A percentile compares a stretch with the other conserved stretches of the same genome.
Conservation (phyloP, 2,329 filamentous ascomycete genomes). For the Claviceps arundinis region DNA sequence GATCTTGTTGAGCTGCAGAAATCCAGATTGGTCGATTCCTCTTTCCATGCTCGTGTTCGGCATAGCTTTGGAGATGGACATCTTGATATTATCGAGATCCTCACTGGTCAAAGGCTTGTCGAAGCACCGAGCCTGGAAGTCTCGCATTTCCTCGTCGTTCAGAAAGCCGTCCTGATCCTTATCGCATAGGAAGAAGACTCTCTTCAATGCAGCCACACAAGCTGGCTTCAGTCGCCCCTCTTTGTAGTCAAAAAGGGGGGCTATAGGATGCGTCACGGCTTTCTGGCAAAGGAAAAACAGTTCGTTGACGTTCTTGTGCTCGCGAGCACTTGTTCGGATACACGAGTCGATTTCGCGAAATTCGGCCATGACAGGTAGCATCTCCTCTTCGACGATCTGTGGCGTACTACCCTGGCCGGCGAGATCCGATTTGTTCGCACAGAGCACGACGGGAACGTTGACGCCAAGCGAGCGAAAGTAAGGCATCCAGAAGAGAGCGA, state of each 20-base stretch:
- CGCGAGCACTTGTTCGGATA: slow-evolving; percentile 82
- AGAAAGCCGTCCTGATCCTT: slow-evolving; percentile 91
- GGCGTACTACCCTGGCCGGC: slow-evolving; percentile 60
- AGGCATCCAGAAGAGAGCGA: slow-evolving; percentile 96
- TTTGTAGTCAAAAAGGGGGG: slow-evolving; percentile 92
- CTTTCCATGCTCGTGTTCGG: slow-evolving; percentile 48
- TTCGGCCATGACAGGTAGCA: slow-evolving; percentile 95
- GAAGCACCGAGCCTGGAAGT: slow-evolving; percentile 87
- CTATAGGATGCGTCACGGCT: slow-evolving; percentile 92
- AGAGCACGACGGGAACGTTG: slow-evolving; percentile 92
- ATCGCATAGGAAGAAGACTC: slow-evolving; percentile 92
- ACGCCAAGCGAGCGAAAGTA: slow-evolving; percentile 97
- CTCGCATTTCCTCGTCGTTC: slow-evolving; percentile 78
- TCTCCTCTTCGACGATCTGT: slow-evolving; percentile 88
- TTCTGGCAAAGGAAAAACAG: slow-evolving; percentile 98
- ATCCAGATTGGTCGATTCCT: slow-evolving; percentile 72
- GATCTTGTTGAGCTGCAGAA: slow-evolving; percentile 83
- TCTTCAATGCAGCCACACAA: slow-evolving; percentile 70
- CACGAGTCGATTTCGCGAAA: slow-evolving; percentile 98
- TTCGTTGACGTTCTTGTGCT: slow-evolving; percentile 88
- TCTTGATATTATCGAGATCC: slow-evolving; percentile 84
- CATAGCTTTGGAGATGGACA: slow-evolving; percentile 60
- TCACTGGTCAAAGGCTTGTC: slow-evolving; percentile 70
- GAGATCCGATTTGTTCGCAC: slow-evolving; percentile 94
- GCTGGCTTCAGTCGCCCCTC: slow-evolving; percentile 79